Evolutionary conservation across 2,329 filamentous ascomycete species (phyloP).

Genomic region (Claviceps cyperi): DNA sequence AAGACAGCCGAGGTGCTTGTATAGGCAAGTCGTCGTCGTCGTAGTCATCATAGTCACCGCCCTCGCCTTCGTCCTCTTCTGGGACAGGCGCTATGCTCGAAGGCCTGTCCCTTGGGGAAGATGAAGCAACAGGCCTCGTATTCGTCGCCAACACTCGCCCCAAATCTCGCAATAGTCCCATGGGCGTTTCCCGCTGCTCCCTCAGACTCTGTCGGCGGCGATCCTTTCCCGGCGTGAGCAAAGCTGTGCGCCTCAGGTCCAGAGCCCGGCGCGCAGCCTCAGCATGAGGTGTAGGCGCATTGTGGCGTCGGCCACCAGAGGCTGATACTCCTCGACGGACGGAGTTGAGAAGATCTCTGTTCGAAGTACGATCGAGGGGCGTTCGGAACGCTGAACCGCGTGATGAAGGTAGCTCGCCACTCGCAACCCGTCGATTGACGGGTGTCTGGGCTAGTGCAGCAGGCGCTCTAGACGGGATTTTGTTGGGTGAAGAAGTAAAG

Average conservation of each 20-base stretch:
- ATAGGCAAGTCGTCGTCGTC: slow-evolving; percentile 33
- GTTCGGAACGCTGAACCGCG: slow-evolving; percentile 25
- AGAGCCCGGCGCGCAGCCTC: slow-evolving; percentile 44
- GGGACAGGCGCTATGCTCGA: slow-evolving; percentile 15
- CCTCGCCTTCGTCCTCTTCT: slow-evolving; percentile 25
- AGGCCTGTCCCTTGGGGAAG: slow-evolving; percentile 24
- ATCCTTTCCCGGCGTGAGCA: slow-evolving; percentile 45
- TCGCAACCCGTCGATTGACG: slow-evolving; percentile 14
- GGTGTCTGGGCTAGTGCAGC: slow-evolving; percentile 13
- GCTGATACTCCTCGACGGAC: slow-evolving; percentile 28
- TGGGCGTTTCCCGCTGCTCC: slow-evolving; percentile 40
- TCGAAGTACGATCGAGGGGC: slow-evolving; percentile 23
- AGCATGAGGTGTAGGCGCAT: slow-evolving; percentile 43
- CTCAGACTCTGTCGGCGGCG: slow-evolving; percentile 43
- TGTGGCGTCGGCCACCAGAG: slow-evolving; percentile 27
- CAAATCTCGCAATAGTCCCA: slow-evolving; percentile 38
- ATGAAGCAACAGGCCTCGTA: slow-evolving; percentile 29
- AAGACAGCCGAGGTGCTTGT: slow-evolving; percentile 38
- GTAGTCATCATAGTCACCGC: not conserved
- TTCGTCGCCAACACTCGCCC: slow-evolving; percentile 37
- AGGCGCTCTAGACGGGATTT: slow-evolving; percentile 9
- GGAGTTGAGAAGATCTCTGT: slow-evolving; percentile 24
- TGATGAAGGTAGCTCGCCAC: slow-evolving; percentile 24
- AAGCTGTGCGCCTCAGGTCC: slow-evolving; percentile 41
- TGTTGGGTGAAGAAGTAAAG: slow-evolving; percentile 1